phyloP scores from a whole-genome alignment of 306 rosid genomes.

The Vicia faba region DNA sequence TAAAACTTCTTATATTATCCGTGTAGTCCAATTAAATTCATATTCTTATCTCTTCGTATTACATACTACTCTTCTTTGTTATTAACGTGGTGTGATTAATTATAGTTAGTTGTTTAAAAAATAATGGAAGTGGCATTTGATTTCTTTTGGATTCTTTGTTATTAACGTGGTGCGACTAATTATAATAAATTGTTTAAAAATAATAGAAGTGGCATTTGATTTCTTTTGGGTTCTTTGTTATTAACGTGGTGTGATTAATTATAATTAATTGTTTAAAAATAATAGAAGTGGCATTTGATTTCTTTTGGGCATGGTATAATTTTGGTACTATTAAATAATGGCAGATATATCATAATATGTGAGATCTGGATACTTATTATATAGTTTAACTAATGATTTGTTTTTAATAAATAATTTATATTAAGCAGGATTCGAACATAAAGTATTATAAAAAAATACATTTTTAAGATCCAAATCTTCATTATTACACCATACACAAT shows the following conservation, averaged over 20 bases:
- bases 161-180: slow-evolving; percentile 22
- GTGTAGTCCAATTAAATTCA: too few relatives aligned
- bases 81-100: slow-evolving; percentile 23
- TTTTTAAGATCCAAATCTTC: too few relatives aligned
- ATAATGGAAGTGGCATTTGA: slow-evolving; percentile 3
- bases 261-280: slow-evolving; percentile 6
- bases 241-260: slow-evolving; percentile 22
- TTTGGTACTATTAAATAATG: neutral
- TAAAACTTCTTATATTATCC: too few relatives aligned
- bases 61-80: slow-evolving; percentile 11
- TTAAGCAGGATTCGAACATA: too few relatives aligned
- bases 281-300: slow-evolving; percentile 16
- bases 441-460: too few relatives aligned
- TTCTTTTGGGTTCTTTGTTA: slow-evolving; percentile 36
- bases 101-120: slow-evolving; percentile 7
- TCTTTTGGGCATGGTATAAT: neutral
- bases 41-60: too few relatives aligned
- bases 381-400: neutral
- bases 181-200: slow-evolving; percentile 7
- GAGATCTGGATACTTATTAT: neutral
- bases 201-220: slow-evolving; percentile 1
- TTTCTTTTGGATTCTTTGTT: too few relatives aligned
- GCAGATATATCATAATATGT: neutral
- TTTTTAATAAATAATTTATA: too few relatives aligned
- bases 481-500: too few relatives aligned